These are phyloP conservation scores for Penstemon davidsonii DNA, from an alignment of 257 asterid genomes.

Conservation along the genomic window DNA sequence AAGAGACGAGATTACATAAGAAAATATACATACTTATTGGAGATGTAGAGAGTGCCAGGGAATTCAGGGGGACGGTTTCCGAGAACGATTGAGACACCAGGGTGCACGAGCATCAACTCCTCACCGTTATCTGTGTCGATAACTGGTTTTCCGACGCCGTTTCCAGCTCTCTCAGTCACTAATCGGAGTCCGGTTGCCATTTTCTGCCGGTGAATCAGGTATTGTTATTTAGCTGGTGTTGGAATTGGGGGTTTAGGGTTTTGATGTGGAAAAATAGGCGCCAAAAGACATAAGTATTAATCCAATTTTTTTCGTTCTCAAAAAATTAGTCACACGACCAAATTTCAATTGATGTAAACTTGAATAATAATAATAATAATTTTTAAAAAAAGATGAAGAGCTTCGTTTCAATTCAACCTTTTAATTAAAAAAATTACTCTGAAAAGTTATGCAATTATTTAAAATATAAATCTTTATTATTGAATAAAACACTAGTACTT, in stretches of 20 bases:
- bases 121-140: slow-evolving; percentile 58
- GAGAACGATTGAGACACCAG: slow-evolving; percentile 64
- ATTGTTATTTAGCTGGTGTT: too few relatives aligned
- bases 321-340: too few relatives aligned
- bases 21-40: slow-evolving; percentile 51
- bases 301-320: too few relatives aligned
- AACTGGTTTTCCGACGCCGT: slow-evolving; percentile 61
- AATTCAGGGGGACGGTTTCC: slow-evolving; percentile 62
- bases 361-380: too few relatives aligned
- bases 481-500: too few relatives aligned
- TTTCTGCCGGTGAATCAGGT: slow-evolving; percentile 7
- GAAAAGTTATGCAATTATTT: too few relatives aligned
- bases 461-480: too few relatives aligned
- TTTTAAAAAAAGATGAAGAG: too few relatives aligned
- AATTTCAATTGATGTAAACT: too few relatives aligned
- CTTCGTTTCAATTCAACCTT: too few relatives aligned
- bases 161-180: slow-evolving; percentile 64
- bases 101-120: slow-evolving; percentile 68
- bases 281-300: neutral
- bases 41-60: slow-evolving; percentile 82
- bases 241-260: slow-evolving; percentile 28
- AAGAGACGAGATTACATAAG: neutral
- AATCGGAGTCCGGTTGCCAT: slow-evolving; percentile 67
- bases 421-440: too few relatives aligned
- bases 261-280: slow-evolving; percentile 17